Evolutionary conservation across 2,329 filamentous ascomycete species (phyloP), one percentile per base, ranked within the genome.

Genomic region (Dothidotthia symphoricarpi): DNA sequence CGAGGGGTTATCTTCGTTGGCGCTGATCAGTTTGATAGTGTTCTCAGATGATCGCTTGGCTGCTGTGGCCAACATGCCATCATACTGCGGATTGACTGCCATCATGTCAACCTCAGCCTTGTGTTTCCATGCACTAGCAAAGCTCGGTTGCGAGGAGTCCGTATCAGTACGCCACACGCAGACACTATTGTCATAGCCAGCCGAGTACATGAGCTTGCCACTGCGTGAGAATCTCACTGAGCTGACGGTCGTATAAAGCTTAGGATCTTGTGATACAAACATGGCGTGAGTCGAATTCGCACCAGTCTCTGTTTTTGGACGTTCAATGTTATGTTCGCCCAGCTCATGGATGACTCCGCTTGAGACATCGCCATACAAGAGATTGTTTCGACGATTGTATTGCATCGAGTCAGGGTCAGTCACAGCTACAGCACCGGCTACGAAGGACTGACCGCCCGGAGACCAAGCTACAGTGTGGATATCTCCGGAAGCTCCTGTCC

Each of bases 401-500:
- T 78, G 73, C 72, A 79, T 77, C n/a, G 73, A 77, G 30, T 72
- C 64, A 3, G 68, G 57, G 47, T 82, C 78, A 3, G 72, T 72
- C 4, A 78, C 72, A 19, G 78, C 74, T 5, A 77, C 74, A 4
- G 78, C 75, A 2, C 78, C 80, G 8, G 74, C 77, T 17, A 75
- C 77, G 50, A 82, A 83, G 3, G 51, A 64, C 2, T 69, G 69
- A 2, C 77, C 75, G 55, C 78, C 68, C 2, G 72, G 68, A 2
- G 75, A 72, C 80, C 80, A 83, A 11, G 76, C 72, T 3, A 81
- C 60, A 8, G 71, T 69, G 24, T 75, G 69, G 2, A 82, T 71
- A 55, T 82, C 80, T 16, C 75, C 74, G 0, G 78, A 82, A 0
- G 77, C 77, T 2, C 78, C 76, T 43, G 74, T 77, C 69, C 76